phyloP scores from a whole-genome alignment of 2,329 filamentous ascomycete genomes.

The Fusarium sp. region DNA sequence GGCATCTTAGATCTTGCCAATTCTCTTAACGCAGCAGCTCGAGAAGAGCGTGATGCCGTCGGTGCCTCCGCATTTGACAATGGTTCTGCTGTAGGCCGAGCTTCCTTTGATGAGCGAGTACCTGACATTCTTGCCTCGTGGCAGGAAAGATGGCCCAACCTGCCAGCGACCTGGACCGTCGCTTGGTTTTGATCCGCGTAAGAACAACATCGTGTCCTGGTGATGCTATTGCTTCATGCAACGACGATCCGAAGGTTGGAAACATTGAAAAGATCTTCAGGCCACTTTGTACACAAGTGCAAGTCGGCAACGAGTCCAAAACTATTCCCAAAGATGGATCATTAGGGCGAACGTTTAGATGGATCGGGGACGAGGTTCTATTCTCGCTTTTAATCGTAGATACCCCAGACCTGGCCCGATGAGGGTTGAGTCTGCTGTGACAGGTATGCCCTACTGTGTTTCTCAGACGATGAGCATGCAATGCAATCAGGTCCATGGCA shows the following conservation, averaged over 20 bases:
- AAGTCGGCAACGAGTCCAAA: neutral
- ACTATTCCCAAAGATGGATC: neutral
- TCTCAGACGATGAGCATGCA: neutral
- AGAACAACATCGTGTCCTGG: neutral
- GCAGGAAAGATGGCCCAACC: conserved; percentile 94
- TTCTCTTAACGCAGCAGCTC: conserved; percentile 83
- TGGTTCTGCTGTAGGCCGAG: conserved; percentile 74
- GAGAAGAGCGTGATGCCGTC: conserved; percentile 77
- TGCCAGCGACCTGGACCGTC: conserved; percentile 93
- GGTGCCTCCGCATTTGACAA: conserved; percentile 77
- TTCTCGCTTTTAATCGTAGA: conserved; percentile 25
- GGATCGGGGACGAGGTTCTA: neutral
- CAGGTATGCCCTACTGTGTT: neutral
- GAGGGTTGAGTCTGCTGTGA: neutral
- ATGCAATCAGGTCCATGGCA: neutral
- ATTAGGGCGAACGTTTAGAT: neutral
- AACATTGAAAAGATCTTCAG: neutral
- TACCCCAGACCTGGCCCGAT: neutral
- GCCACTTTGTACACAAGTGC: neutral
- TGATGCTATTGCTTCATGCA: neutral
- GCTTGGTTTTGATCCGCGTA: conserved; percentile 80
- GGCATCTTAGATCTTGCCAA: conserved; percentile 94
- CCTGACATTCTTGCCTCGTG: conserved; percentile 91
- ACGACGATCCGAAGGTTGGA: neutral
- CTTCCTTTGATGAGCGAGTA: conserved; percentile 90